Evolutionary conservation across 129 eudicot species (phyloP).

Genomic region (Heracleum sosnowskyi): DNA sequence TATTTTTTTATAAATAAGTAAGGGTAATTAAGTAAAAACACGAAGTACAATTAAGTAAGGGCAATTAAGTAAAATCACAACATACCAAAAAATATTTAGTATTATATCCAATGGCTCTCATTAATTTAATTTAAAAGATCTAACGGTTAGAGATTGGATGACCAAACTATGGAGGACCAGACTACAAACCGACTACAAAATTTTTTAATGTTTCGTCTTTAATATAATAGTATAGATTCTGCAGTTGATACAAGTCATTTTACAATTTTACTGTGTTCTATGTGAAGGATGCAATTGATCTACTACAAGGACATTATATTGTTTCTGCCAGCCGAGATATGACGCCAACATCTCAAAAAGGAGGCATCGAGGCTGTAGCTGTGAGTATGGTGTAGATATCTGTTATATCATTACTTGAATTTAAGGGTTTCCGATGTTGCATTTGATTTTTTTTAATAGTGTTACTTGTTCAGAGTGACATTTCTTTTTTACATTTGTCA

Average conservation of each 20-base stretch:
- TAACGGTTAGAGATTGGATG: too few species aligned
- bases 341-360: constrained; percentile 47
- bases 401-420: neutral
- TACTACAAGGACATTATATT: constrained; percentile 84
- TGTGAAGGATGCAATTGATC: constrained; percentile 82
- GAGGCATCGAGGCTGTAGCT: constrained; percentile 67
- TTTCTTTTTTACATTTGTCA: neutral
- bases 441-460: neutral
- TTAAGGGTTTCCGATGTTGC: neutral
- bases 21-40: too few species aligned
- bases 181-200: too few species aligned
- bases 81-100: too few species aligned
- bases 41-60: too few species aligned
- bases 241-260: neutral
- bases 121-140: too few species aligned
- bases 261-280: neutral
- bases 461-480: neutral
- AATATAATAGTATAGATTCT: too few species aligned
- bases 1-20: too few species aligned
- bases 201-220: too few species aligned
- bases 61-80: too few species aligned
- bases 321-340: constrained; percentile 61
- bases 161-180: too few species aligned
- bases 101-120: too few species aligned
- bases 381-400: constrained; percentile 42